Evolutionary conservation across 768 basidiomycete species (phyloP).

Genomic region (Pleurotus tuber-regium): DNA sequence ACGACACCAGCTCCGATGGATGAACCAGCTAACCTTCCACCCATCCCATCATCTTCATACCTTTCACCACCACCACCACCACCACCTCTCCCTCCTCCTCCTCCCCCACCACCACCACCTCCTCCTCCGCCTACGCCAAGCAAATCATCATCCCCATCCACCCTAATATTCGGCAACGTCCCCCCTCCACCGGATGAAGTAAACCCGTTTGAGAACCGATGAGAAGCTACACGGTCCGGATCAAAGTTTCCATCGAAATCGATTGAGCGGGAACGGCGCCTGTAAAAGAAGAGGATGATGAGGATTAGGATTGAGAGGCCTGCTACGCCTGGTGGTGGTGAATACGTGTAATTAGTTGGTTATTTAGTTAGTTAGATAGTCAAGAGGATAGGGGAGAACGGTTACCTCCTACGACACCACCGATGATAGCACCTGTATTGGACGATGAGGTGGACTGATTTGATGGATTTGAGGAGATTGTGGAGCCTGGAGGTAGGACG

Average conservation of each 20-base stretch:
- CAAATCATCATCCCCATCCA: not conserved
- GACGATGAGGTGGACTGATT: conserved; percentile 1
- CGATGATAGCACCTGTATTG: conserved; percentile 45
- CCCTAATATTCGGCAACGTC: conserved; percentile 1
- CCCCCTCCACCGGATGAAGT: conserved; percentile 9
- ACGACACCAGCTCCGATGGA: conserved; percentile 31
- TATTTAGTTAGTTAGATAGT: not conserved
- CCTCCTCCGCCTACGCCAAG: conserved; percentile 6
- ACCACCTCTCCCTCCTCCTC: not conserved
- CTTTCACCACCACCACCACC: conserved; percentile 9
- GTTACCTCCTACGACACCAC: conserved; percentile 49
- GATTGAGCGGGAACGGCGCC: conserved; percentile 22
- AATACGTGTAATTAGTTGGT: not conserved
- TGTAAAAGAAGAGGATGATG: conserved; percentile 23
- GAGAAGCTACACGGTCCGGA: too few species aligned
- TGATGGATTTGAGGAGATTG: conserved; percentile 13
- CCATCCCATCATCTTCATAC: conserved; percentile 33
- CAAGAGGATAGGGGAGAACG: not conserved
- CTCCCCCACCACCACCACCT: not conserved
- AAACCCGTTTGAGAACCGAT: too few species aligned
- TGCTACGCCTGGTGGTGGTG: conserved; percentile 24
- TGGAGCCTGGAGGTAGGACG: conserved; percentile 22
- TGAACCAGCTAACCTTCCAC: conserved; percentile 27
- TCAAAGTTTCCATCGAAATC: conserved; percentile 42
- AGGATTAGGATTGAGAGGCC: conserved; percentile 22